Percentiles rank a stretch among this genome's conserved stretches.
Evolutionary conservation across 208 protist species (phyloP).

Genomic region (Phytomonas francai): DNA sequence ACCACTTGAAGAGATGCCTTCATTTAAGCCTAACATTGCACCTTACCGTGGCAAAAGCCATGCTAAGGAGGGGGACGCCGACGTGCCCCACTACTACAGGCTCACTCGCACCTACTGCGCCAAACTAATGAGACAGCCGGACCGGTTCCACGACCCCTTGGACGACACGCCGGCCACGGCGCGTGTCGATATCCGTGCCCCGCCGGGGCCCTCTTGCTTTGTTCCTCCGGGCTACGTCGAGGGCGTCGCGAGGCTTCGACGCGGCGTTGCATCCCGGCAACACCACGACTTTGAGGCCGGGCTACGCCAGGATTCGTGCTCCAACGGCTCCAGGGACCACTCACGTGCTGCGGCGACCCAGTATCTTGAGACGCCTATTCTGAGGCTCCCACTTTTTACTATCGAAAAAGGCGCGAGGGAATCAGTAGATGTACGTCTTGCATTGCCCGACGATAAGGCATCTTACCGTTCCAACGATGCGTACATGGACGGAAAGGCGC

Average conservation of each 20-base stretch:
- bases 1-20: constrained; percentile 4
- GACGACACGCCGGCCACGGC: constrained; percentile 31
- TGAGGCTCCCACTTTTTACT: constrained; percentile 39
- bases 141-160: constrained; percentile 16
- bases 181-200: constrained; percentile 35
- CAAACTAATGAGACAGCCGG: constrained; percentile 22
- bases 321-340: constrained; percentile 3
- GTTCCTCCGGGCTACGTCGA: constrained; percentile 75
- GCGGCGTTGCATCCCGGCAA: constrained; percentile 28
- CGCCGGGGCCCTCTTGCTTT: constrained; percentile 43
- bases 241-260: constrained; percentile 56
- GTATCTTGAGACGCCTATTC: constrained; percentile 31
- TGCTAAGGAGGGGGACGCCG: not conserved
- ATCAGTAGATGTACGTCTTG: constrained; percentile 46
- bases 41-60: constrained; percentile 3
- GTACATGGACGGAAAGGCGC: not conserved
- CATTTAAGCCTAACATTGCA: constrained; percentile 12
- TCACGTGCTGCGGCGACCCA: not conserved
- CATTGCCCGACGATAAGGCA: constrained; percentile 7
- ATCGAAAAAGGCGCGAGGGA: constrained; percentile 15
- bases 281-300: constrained; percentile 10
- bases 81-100: constrained; percentile 22
- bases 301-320: constrained; percentile 19
- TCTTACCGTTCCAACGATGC: not conserved
- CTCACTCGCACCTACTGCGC: constrained; percentile 58